phyloP scores from a whole-genome alignment of 2,329 filamentous ascomycete genomes.

The Aspergillus brunneoviolaceus region DNA sequence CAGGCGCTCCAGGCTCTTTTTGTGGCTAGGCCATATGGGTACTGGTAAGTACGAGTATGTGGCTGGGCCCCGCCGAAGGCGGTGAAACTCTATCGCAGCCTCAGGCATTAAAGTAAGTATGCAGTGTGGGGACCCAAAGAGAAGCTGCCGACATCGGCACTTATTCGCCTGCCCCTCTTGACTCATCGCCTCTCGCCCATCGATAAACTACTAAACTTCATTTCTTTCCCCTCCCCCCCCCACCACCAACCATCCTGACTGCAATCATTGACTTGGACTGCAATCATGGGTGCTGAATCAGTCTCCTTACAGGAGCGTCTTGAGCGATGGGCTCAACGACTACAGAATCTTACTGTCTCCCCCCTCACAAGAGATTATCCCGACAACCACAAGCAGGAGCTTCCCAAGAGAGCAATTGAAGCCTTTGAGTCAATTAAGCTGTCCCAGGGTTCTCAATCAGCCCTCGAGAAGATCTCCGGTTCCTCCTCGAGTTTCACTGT shows the following conservation, averaged over 20 bases:
- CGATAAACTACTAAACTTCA: not conserved
- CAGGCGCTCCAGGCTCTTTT: too few species aligned
- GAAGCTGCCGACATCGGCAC: slow-evolving; percentile 5
- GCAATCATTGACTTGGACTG: slow-evolving; percentile 17
- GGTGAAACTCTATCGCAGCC: not conserved
- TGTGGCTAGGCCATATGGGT: not conserved
- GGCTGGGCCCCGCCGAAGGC: not conserved
- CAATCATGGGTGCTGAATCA: slow-evolving; percentile 36
- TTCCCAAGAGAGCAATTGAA: slow-evolving; percentile 41
- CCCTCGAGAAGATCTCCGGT: slow-evolving; percentile 40
- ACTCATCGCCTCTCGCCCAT: slow-evolving; percentile 5
- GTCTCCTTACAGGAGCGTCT: slow-evolving; percentile 40
- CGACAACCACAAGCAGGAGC: slow-evolving; percentile 38
- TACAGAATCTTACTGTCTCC: slow-evolving; percentile 45
- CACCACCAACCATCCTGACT: slow-evolving; percentile 1
- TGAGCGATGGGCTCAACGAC: slow-evolving; percentile 42
- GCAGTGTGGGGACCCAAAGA: not conserved
- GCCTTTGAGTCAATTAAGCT: slow-evolving; percentile 44
- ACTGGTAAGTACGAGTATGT: too few species aligned
- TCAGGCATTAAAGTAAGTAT: not conserved
- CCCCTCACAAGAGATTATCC: slow-evolving; percentile 48
- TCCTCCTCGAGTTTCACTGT: slow-evolving; percentile 40
- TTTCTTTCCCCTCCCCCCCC: not conserved
- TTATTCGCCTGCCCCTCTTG: slow-evolving; percentile 6
- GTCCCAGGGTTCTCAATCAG: slow-evolving; percentile 35